Evolutionary conservation across 2,329 filamentous ascomycete species (phyloP), one percentile per base, ranked within the genome.

Genomic region (Colletotrichum eremochloae): DNA sequence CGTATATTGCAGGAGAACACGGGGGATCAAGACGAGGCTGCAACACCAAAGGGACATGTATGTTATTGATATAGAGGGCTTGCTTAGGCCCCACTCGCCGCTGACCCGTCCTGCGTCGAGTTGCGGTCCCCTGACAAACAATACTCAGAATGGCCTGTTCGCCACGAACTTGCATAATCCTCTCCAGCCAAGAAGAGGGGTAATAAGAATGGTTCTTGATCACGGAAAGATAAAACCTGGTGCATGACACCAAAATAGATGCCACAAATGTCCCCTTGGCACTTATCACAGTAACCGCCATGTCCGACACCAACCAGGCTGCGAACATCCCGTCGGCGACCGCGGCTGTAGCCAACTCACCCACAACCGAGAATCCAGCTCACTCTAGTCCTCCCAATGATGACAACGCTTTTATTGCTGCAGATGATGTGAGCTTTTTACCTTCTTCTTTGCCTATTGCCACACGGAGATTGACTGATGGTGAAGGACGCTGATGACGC

Each of bases 131-230:
- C 15, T 20, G 31, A 55, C 15, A 12, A 33, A 33, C 15, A 36
- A 18, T 1, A 18, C 31, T 36, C 9, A 61, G 15, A n/a, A 14
- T n/a, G 29, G 57, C 9, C 57, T 61, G 42, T 46, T 61, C 14
- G 42, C 11, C 15, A 9, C 9, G 24, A 61, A 36, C 42, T 11
- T 48, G 57, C 57, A 61, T 48, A 31, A 36, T 9, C 48, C 5
- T 36, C 57, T 36, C 42, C 18, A 48, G 57, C 29, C 40, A 36
- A 48, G 29, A 31, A n/a, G 57, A 61, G 57, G 57, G 57, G 57
- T 61, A 61, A 36, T 15, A n/a, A 61, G 24, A 3, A 55, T 29
- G n/a, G 5, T 1, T 29, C 1, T 5, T 29, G 3, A n/a, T 11
- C 11, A 29, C 4, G n/a, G 46, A 24, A 9, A 20, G 31, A 55